phyloP scores from a whole-genome alignment of 768 basidiomycete species.

The Suillus decipiens region DNA sequence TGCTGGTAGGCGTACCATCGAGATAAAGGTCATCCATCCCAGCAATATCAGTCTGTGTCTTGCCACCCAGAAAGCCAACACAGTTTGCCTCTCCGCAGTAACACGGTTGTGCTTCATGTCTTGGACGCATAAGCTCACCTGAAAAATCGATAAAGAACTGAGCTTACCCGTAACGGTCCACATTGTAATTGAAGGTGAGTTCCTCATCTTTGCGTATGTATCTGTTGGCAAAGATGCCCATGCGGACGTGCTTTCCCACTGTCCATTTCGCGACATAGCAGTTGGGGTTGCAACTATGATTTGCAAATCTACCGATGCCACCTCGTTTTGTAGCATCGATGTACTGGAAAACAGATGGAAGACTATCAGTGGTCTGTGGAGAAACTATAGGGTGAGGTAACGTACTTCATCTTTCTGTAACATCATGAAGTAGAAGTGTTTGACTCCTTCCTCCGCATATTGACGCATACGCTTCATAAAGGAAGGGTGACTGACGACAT shows the following conservation, averaged over 20 bases:
- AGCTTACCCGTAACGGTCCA: constrained; percentile 95
- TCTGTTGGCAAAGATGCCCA: constrained; percentile 97
- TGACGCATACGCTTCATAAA: constrained; percentile 94
- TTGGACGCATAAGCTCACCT: constrained; percentile 31
- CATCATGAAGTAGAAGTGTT: constrained; percentile 99
- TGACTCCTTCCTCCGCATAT: constrained; percentile 90
- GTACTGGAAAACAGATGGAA: constrained; percentile 53
- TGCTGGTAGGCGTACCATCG: constrained; percentile 59
- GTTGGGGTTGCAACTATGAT: constrained; percentile 97
- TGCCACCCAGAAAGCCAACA: constrained; percentile 94
- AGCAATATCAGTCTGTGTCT: constrained; percentile 95
- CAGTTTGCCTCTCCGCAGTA: constrained; percentile 96
- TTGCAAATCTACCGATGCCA: constrained; percentile 95
- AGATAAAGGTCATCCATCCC: constrained; percentile 95
- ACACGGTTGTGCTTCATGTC: constrained; percentile 92
- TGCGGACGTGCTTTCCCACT: constrained; percentile 82
- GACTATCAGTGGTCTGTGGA: neutral
- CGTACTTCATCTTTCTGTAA: constrained; percentile 94
- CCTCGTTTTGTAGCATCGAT: constrained; percentile 98
- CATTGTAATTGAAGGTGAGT: constrained; percentile 98
- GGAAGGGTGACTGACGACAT: constrained; percentile 84
- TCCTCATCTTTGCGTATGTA: constrained; percentile 79
- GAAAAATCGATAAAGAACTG: neutral
- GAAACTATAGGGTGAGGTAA: constrained; percentile 10
- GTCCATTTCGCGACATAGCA: constrained; percentile 99